Conservation (phyloP, 208 protist genomes). For the Borovskyia barvae region DNA sequence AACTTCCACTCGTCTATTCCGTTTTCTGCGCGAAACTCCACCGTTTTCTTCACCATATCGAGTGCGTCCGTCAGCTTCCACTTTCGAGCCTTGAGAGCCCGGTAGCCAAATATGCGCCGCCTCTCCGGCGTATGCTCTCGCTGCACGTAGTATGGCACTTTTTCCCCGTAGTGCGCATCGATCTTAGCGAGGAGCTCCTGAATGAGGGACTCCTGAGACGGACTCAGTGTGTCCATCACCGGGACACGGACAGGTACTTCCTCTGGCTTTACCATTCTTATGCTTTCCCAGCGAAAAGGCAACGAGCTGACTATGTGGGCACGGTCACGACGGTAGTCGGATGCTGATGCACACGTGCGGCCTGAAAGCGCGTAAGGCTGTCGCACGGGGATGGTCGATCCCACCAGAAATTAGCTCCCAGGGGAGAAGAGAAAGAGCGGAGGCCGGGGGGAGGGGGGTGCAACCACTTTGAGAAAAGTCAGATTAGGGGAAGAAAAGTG, state of each 20-base stretch:
- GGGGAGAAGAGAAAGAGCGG: neutral
- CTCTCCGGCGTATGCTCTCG: constrained; percentile 24
- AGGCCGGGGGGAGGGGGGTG: neutral
- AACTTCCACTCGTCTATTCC: constrained; percentile 45
- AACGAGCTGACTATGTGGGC: neutral
- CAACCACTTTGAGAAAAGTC: neutral
- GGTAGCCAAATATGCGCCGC: constrained; percentile 55
- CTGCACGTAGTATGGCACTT: constrained; percentile 35
- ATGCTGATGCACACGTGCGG: too few species aligned
- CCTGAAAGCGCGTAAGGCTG: too few species aligned
- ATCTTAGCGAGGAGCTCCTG: constrained; percentile 31
- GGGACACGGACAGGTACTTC: constrained; percentile 38
- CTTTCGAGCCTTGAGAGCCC: constrained; percentile 57
- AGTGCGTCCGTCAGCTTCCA: constrained; percentile 54
- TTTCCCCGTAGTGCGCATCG: constrained; percentile 13
- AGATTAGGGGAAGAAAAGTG: neutral
- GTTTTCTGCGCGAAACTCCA: constrained; percentile 42
- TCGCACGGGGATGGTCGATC: too few species aligned
- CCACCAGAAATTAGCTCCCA: neutral
- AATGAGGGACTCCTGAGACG: constrained; percentile 30
- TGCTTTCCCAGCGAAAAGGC: neutral
- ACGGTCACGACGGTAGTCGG: neutral
- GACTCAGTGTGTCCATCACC: constrained; percentile 46
- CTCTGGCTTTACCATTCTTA: constrained; percentile 39
- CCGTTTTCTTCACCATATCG: constrained; percentile 49